Conservation (phyloP, 495 filamentous ascomycete species). For the Aspergillus conjunctus region DNA sequence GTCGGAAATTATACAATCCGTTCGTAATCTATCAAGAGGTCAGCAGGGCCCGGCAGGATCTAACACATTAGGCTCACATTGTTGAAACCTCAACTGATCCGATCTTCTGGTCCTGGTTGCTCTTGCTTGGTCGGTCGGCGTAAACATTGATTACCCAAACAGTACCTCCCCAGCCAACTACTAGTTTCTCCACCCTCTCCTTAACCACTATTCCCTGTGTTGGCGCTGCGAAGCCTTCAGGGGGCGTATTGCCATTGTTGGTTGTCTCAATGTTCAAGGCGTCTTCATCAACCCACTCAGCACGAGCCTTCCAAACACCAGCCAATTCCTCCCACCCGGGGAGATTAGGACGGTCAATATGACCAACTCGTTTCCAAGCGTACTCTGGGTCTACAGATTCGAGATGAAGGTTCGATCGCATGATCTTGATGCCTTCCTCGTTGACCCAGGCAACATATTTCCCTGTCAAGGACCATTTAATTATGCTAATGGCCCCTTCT, state of each 20-base stretch:
- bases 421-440: slow-evolving; percentile 95
- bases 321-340: slow-evolving; percentile 93
- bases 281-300: slow-evolving; percentile 89
- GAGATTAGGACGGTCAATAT: slow-evolving; percentile 79
- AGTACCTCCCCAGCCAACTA: slow-evolving; percentile 93
- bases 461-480: slow-evolving; percentile 90
- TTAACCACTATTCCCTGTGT: slow-evolving; percentile 28
- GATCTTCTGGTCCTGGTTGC: slow-evolving; percentile 68
- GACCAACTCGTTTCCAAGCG: slow-evolving; percentile 95
- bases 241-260: slow-evolving; percentile 24
- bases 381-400: slow-evolving; percentile 74
- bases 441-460: slow-evolving; percentile 94
- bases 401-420: slow-evolving; percentile 84
- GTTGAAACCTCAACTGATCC: slow-evolving; percentile 87
- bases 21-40: slow-evolving; percentile 67
- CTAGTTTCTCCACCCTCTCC: slow-evolving; percentile 68
- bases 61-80: slow-evolving; percentile 60
- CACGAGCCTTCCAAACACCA: slow-evolving; percentile 84
- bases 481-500: slow-evolving; percentile 85
- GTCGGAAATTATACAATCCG: slow-evolving; percentile 96
- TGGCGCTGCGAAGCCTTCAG: slow-evolving; percentile 34
- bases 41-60: slow-evolving; percentile 14
- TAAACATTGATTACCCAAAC: slow-evolving; percentile 95
- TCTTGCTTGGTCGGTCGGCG: slow-evolving; percentile 71
- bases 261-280: slow-evolving; percentile 64